Conservation (phyloP, 2,329 filamentous ascomycete genomes). For the Mariannaea elegans region DNA sequence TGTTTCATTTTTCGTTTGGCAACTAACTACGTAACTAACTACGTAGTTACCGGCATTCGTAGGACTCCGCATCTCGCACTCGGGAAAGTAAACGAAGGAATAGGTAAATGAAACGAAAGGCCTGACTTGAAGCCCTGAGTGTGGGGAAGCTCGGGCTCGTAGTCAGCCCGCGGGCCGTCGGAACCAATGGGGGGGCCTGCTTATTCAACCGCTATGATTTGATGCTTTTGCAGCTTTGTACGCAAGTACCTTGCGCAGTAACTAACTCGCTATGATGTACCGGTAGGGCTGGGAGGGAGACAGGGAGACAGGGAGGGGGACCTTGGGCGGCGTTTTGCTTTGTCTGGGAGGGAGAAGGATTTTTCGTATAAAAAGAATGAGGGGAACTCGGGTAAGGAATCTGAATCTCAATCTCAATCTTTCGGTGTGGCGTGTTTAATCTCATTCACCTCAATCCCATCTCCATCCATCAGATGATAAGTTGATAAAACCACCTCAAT, state of each 20-base stretch:
- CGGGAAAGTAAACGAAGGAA: too few relatives aligned
- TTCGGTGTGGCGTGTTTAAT: too few relatives aligned
- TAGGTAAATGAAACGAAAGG: too few relatives aligned
- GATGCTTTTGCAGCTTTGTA: not conserved
- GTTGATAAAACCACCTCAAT: not conserved
- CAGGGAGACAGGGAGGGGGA: not conserved
- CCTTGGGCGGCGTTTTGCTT: too few relatives aligned
- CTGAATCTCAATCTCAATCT: too few relatives aligned
- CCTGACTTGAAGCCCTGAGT: too few relatives aligned
- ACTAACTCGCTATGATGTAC: not conserved
- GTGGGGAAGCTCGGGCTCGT: conserved; percentile 23
- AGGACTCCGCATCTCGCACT: not conserved
- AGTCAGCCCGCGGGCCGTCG: conserved; percentile 25
- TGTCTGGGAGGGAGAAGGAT: not conserved
- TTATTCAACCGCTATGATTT: conserved; percentile 30
- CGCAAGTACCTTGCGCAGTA: conserved; percentile 12
- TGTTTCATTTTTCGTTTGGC: too few relatives aligned
- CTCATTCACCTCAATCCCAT: too few relatives aligned
- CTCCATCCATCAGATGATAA: too few relatives aligned
- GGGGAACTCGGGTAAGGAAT: too few relatives aligned
- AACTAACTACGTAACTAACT: too few relatives aligned
- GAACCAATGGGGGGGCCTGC: conserved; percentile 30
- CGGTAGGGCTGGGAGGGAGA: not conserved
- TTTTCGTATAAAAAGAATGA: conserved; percentile 1
- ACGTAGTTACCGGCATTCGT: too few relatives aligned